A percentile compares a stretch with the other conserved stretches of the same genome.
Conservation (phyloP, 2,329 filamentous ascomycete species). For the Tolypocladium nubicola region DNA sequence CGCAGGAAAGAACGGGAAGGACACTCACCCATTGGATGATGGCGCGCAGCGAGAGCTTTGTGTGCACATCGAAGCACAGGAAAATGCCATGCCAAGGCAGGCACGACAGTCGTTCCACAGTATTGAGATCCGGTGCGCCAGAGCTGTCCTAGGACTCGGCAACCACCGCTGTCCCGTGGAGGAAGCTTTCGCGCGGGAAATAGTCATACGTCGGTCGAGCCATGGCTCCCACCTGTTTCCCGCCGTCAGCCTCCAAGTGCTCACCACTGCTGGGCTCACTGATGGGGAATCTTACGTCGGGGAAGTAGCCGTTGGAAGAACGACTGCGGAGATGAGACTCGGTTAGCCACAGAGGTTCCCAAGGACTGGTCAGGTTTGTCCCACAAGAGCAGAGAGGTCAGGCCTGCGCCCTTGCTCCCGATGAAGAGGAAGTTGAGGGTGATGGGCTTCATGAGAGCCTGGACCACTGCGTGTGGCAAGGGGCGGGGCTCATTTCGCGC, state of each 20-base stretch:
- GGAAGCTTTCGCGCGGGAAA: conserved; percentile 17
- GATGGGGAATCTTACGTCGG: conserved; percentile 17
- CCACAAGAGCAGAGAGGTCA: conserved; percentile 28
- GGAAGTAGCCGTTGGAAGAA: conserved; percentile 25
- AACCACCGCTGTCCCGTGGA: conserved; percentile 13
- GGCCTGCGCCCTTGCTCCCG: conserved; percentile 18
- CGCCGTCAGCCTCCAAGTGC: conserved; percentile 12
- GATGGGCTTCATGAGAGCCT: conserved; percentile 9
- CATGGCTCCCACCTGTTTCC: conserved; percentile 12
- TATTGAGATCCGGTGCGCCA: conserved; percentile 24
- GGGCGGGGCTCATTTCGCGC: conserved; percentile 6
- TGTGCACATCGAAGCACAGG: conserved; percentile 27
- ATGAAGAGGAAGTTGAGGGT: conserved; percentile 26
- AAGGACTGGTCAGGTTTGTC: background rate
- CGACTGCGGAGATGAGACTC: conserved; percentile 14
- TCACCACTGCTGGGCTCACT: background rate
- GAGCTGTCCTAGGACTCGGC: conserved; percentile 30
- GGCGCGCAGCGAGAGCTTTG: conserved; percentile 20
- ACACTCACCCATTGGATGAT: conserved; percentile 24
- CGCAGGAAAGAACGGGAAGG: background rate
- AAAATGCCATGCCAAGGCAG: conserved; percentile 26
- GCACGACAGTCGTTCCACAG: conserved; percentile 21
- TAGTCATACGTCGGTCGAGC: conserved; percentile 23
- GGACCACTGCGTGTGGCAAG: background rate
- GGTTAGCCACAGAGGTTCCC: background rate